Evolutionary conservation across 2,329 filamentous ascomycete species (phyloP), one percentile per base, ranked within the genome.

Genomic region (Trichoderma koningiopsis): DNA sequence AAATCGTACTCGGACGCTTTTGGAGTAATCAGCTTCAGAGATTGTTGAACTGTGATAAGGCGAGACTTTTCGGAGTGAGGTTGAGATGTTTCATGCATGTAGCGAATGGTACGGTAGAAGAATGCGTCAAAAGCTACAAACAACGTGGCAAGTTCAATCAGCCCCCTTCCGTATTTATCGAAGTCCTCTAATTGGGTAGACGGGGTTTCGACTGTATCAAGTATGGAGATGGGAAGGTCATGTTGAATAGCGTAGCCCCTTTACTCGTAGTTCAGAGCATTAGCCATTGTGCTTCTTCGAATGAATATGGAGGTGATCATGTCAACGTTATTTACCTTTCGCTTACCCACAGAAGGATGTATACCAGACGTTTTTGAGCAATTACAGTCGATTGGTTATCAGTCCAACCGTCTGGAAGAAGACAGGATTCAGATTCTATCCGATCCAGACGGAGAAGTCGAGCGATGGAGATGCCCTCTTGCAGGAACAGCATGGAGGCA

Each of bases 391-490:
- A 8, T 31, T 55, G 47, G 4, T 31, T 6, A 31, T 58, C 22
- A 8, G 13, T 16, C 4, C 16, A 5, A n/a, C 59, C 13, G 27
- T 55, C 2, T 10, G 16, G 5, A 29, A 49, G 13, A n/a, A 19
- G 60, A 24, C 11, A 10, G 11, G 35, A 7, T n/a, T 69, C 60
- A 16, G 59, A n/a, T 33, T 69, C 60, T 47, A 58, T 52, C 4
- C 53, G 43, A n/a, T 69, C 68, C 2, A 69, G 33, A 4, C 43
- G 60, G 16, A 69, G 68, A 10, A 69, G 40, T 24, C 68, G 60
- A 47, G 68, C 60, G 27, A 69, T 58, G 29, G 68, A 69, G 55
- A 69, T 69, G 55, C 49, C 60, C 24, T 69, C 68, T 29, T 69
- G 68, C 2, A 69, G 68, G 52, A 53, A 69, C 4, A 65, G 14